Percentiles rank a stretch among this genome's conserved stretches.
phyloP scores from a whole-genome alignment of 305 asterid genomes.

The Solanum hybrid region DNA sequence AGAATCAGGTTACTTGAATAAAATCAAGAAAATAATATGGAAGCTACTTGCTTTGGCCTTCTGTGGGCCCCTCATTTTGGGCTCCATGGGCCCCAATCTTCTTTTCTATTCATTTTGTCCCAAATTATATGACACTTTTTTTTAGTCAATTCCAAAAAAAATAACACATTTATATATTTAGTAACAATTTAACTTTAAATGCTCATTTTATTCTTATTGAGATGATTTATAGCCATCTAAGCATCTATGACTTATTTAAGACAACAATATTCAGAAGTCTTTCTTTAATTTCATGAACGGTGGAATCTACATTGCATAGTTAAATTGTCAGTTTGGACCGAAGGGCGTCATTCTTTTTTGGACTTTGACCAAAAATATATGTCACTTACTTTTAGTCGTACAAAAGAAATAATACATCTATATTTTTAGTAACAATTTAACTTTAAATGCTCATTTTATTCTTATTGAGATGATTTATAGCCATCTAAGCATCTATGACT shows the following conservation, averaged over 20 bases:
- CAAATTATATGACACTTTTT: not conserved
- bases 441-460: too few relatives aligned
- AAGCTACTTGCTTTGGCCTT: not conserved
- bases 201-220: too few relatives aligned
- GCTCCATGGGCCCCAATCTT: not conserved
- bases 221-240: not conserved
- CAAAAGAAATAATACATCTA: not conserved
- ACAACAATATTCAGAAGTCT: not conserved
- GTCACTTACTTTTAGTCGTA: not conserved
- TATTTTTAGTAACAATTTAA: too few relatives aligned
- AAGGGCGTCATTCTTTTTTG: too few relatives aligned
- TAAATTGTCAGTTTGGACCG: too few relatives aligned
- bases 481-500: not conserved
- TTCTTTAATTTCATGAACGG: too few relatives aligned
- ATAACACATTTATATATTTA: too few relatives aligned
- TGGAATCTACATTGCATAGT: too few relatives aligned
- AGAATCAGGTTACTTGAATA: not conserved
- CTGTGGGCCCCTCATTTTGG: not conserved
- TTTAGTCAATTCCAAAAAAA: not conserved
- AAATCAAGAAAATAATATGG: not conserved
- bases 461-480: not conserved
- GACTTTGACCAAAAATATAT: not conserved
- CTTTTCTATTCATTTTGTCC: not conserved
- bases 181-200: too few relatives aligned
- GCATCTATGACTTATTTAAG: not conserved